Conservation (phyloP, 192 early-diverging fungal species). For the Coemansia nantahalensis region DNA sequence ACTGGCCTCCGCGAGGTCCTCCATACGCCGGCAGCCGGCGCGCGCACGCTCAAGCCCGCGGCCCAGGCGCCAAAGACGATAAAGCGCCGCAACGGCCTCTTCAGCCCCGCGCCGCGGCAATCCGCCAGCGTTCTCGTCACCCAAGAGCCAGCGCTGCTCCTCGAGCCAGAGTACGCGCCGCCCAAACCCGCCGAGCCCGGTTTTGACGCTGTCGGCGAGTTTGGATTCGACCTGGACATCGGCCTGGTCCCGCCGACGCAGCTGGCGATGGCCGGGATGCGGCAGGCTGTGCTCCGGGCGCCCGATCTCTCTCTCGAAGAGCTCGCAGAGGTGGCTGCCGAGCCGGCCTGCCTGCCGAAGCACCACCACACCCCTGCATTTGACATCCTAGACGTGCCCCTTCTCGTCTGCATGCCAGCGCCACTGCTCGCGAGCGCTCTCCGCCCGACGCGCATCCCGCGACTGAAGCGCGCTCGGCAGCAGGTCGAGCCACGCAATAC, state of each 20-base stretch:
- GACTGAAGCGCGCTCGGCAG: conserved; percentile 46
- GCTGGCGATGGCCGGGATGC: conserved; percentile 6
- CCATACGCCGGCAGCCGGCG: conserved; percentile 18
- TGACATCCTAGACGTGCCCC: conserved; percentile 1
- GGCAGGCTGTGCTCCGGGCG: conserved; percentile 11
- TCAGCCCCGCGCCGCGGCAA: conserved; percentile 4
- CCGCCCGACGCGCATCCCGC: conserved; percentile 42
- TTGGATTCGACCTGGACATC: conserved; percentile 40
- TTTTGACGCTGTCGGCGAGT: conserved; percentile 20
- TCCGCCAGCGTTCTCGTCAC: neutral
- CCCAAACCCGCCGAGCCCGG: conserved; percentile 1
- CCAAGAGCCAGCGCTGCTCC: neutral
- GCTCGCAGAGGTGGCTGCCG: conserved; percentile 14
- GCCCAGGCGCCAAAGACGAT: conserved; percentile 18
- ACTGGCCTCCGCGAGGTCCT: conserved; percentile 24
- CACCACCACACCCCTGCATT: neutral
- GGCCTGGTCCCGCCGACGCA: conserved; percentile 33
- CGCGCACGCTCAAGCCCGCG: conserved; percentile 2
- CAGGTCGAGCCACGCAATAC: too few relatives aligned
- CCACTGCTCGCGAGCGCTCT: conserved; percentile 25
- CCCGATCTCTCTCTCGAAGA: conserved; percentile 23
- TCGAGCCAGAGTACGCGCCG: conserved; percentile 46
- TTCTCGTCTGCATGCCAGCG: conserved; percentile 9
- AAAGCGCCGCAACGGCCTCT: conserved; percentile 28
- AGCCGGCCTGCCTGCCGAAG: neutral